A percentile compares a stretch with the other conserved stretches of the same genome.
Evolutionary conservation across 371 early-diverging fungal genomes (phyloP).

Genomic region (Zopfochytrium polystomum): DNA sequence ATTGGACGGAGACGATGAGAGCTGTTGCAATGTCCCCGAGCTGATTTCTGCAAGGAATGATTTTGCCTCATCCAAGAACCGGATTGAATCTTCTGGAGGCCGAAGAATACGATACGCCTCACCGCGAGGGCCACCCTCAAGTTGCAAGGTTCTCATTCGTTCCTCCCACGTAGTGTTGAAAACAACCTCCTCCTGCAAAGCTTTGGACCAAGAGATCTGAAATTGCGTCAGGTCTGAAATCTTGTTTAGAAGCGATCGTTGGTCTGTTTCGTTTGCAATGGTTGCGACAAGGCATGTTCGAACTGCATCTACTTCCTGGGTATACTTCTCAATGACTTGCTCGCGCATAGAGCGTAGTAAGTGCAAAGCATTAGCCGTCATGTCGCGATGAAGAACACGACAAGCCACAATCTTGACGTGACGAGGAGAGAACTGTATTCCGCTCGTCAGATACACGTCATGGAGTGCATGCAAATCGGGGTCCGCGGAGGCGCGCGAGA

Average conservation of each 20-base stretch:
- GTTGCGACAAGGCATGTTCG: neutral
- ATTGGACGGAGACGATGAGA: no score
- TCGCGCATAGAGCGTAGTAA: conserved; percentile 28
- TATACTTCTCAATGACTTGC: conserved; percentile 23
- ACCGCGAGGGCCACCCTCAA: conserved; percentile 45
- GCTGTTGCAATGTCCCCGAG: no score
- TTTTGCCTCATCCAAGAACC: conserved; percentile 34
- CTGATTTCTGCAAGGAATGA: conserved; percentile 24
- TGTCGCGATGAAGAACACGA: conserved; percentile 44
- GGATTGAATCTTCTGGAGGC: conserved; percentile 36
- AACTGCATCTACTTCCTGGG: neutral
- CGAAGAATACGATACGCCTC: conserved; percentile 34
- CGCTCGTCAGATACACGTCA: conserved; percentile 36
- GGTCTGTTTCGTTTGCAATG: neutral
- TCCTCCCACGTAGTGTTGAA: conserved; percentile 37
- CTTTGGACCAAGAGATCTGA: conserved; percentile 20
- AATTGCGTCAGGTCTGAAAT: conserved; percentile 15
- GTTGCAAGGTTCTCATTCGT: conserved; percentile 42
- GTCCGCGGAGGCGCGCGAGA: conserved; percentile 46
- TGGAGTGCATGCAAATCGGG: conserved; percentile 43
- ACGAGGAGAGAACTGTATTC: conserved; percentile 40
- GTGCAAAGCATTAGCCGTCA: conserved; percentile 45
- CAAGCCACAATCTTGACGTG: conserved; percentile 50
- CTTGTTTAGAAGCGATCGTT: neutral
- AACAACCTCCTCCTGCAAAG: conserved; percentile 31